A percentile compares a stretch with the other conserved stretches of the same genome.
Evolutionary conservation across 139 green algal species (phyloP).

Genomic region (Chlamydomonas sp.): DNA sequence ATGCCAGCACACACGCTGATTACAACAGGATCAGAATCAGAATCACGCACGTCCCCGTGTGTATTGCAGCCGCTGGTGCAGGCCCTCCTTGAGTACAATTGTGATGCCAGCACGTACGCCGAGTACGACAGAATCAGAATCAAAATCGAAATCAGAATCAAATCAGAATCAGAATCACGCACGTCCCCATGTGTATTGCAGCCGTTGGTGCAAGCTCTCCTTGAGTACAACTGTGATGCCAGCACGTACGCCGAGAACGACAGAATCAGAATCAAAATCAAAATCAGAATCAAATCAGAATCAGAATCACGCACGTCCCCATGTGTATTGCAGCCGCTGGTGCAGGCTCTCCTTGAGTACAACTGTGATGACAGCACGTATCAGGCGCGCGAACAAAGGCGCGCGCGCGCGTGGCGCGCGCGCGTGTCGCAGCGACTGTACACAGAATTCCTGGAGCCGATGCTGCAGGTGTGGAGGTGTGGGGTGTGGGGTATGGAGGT

Average conservation of each 20-base stretch:
- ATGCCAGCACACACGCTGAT: no score
- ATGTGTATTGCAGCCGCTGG: constrained; percentile 56
- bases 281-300: neutral
- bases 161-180: constrained; percentile 11
- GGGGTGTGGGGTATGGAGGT: no score
- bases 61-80: constrained; percentile 65
- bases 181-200: constrained; percentile 46
- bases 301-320: constrained; percentile 23
- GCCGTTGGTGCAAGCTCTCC: constrained; percentile 57
- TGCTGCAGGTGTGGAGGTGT: no score
- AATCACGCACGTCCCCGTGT: constrained; percentile 27
- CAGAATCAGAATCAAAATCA: constrained; percentile 41
- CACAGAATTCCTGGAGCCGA: no score
- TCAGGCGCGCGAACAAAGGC: constrained; percentile 53
- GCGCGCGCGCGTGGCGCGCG: no score
- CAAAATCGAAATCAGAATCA: neutral
- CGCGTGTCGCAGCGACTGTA: no score
- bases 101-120: constrained; percentile 45
- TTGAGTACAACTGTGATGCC: constrained; percentile 56
- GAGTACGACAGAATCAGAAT: constrained; percentile 60
- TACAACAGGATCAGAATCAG: neutral
- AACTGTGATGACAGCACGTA: constrained; percentile 47
- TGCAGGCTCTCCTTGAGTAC: constrained; percentile 68
- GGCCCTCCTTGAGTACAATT: constrained; percentile 59
- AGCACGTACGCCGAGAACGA: constrained; percentile 58